Evolutionary conservation across 257 asterid genomes (phyloP), one percentile per base, ranked within the genome.

Genomic region (Plantago ovata): DNA sequence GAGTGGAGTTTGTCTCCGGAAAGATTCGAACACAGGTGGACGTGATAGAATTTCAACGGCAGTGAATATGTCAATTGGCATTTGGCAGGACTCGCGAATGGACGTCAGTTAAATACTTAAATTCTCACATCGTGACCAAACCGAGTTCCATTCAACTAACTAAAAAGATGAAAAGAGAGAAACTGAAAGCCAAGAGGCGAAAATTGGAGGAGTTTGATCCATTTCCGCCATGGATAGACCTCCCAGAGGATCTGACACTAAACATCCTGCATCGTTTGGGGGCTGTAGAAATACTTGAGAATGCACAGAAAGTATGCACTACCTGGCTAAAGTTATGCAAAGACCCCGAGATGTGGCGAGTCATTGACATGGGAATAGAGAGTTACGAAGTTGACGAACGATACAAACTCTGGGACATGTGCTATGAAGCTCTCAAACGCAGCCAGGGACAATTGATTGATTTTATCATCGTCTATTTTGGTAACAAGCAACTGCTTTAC

Each of bases 261-360:
- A 53, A 60, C 21, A 78, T 81, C 48, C 67, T 81, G 53, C 74
- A 61, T 2, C 53, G 75, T 46, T 38, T 81, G 20, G 84, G 76
- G 1, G 69, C 76, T 0, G 15, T 63, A 2, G 77, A 66, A 47
- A 63, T 77, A 8, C 67, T 81, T 50, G 38, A 36, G 43, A 74
- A 43, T 56, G 79, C 79, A 38, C 75, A 62, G 76, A 50, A 36
- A 56, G 84, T 81, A 33, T 78, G 88, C 58, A 63, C 62, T 11
- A 65, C 60, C 15, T 76, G 82, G 82, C 38, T 74, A 58, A 59
- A 42, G 6, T 63, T 73, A 13, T 72, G 77, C 77, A 24, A 59
- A 63, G 82, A 72, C 23, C 74, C 76, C 15, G 20, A 60, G 20
- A 56, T 72, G 78, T 76, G 79, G 77, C 76, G 70, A 16, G 62